Evolutionary conservation across 768 basidiomycete genomes (phyloP), one percentile per base, ranked within the genome.

Genomic region (Lactifluus piperatus): DNA sequence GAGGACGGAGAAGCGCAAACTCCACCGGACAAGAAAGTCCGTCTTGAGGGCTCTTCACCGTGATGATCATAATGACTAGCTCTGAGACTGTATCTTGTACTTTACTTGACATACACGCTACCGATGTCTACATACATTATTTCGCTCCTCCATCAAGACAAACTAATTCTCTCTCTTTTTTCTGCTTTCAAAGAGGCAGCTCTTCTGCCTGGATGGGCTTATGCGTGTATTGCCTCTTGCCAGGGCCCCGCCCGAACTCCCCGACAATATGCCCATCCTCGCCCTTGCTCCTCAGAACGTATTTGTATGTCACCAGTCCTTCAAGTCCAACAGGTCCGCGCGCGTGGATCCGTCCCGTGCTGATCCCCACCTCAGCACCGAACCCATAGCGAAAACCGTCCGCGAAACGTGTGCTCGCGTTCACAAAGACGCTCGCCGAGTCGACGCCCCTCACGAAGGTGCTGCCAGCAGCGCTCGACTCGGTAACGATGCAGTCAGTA

Each of bases 381-480:
- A 97, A 94, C 0, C 97, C 97, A 69, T 93, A 98, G 60, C 95
- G 74, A 73, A 94, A 97, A 13, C 97, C 95, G 71, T 99, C 97
- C 0, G 94, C 87, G 70, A 99, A 98, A 37, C 97, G 81, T 10
- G 97, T 97, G 68, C 88, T 92, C 7, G 94, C 94, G 67, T 99
- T 98, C 59, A 95, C 81, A 67, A 88, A 99, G 5, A 91, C 91
- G 30, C 94, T 91, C 0, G 95, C 89, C 0, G 88, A 89, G 70
- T 95, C 94, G 24, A 97, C 85, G 7, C 91, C 91, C 18, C 87
- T 79, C 70, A 86, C 90, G 75, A 97, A 99, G 30, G 74, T 75
- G 30, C 83, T 77, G 37, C 81, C 83, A 30, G 85, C 81, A 8
- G 67, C 64, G 2, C 82, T 79, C 46, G 82, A 79, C 71, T 97